phyloP scores from a whole-genome alignment of 202 grass and related monocot species.

The Brachypodium distachyon region DNA sequence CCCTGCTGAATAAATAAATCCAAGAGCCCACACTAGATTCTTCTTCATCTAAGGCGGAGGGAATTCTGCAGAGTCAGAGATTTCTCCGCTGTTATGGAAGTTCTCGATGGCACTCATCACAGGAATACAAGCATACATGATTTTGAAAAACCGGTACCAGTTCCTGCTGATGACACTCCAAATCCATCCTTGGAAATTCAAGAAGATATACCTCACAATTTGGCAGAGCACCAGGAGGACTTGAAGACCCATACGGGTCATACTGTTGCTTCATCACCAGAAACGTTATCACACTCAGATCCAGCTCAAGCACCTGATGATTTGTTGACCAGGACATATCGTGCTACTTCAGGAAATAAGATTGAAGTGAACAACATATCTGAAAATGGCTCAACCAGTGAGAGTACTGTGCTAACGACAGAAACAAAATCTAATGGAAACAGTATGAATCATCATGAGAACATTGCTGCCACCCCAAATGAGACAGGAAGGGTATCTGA shows the following conservation, averaged over 20 bases:
- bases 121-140: neutral
- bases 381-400: slow-evolving; percentile 20
- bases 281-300: neutral
- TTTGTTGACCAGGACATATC: neutral
- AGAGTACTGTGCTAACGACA: neutral
- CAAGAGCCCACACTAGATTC: neutral
- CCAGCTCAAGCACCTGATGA: neutral
- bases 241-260: neutral
- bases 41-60: slow-evolving; percentile 4
- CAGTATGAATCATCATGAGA: neutral
- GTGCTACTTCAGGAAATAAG: slow-evolving; percentile 4
- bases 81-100: slow-evolving; percentile 24
- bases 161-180: neutral
- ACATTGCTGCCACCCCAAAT: slow-evolving; percentile 1
- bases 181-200: slow-evolving; percentile 13
- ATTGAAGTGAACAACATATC: slow-evolving; percentile 7
- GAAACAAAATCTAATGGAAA: slow-evolving; percentile 24
- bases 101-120: slow-evolving; percentile 5
- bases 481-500: slow-evolving; percentile 26
- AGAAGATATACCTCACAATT: slow-evolving; percentile 12
- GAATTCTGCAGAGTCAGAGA: neutral
- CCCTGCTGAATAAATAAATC: neutral
- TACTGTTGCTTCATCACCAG: neutral
- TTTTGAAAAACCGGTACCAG: neutral
- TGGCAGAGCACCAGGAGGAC: neutral